Conservation (phyloP, 148 eudicot species). For the Spergularia bocconei region DNA sequence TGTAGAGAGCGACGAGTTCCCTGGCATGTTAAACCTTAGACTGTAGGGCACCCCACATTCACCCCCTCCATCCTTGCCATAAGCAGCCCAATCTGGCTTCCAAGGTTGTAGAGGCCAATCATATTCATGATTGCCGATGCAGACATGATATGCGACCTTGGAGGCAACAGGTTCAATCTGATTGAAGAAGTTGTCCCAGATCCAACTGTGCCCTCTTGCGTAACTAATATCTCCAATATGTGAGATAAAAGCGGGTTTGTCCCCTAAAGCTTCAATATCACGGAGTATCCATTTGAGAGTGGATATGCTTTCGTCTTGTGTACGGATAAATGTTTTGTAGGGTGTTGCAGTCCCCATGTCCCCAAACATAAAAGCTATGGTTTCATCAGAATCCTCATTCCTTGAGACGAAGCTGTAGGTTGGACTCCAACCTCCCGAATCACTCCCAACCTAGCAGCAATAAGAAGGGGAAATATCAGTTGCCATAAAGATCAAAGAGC, state of each 20-base stretch:
- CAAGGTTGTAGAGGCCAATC: constrained; percentile 95
- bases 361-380: constrained; percentile 81
- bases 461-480: not conserved
- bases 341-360: constrained; percentile 98
- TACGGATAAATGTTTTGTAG: constrained; percentile 64
- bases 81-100: constrained; percentile 91
- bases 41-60: constrained; percentile 99
- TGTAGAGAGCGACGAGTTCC: constrained; percentile 77
- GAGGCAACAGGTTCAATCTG: constrained; percentile 88
- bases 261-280: constrained; percentile 78
- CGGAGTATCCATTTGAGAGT: constrained; percentile 89
- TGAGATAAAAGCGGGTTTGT: constrained; percentile 83
- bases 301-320: constrained; percentile 77
- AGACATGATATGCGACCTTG: constrained; percentile 76
- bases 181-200: constrained; percentile 91
- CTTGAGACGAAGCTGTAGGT: constrained; percentile 72
- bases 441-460: constrained; percentile 81
- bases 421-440: constrained; percentile 81
- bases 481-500: not conserved
- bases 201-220: constrained; percentile 87
- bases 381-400: constrained; percentile 61
- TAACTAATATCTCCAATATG: constrained; percentile 95
- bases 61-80: constrained; percentile 86
- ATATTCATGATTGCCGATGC: constrained; percentile 96
- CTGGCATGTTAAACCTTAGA: constrained; percentile 88